phyloP scores from a whole-genome alignment of 495 filamentous ascomycete species.

The Xylaria scruposa region DNA sequence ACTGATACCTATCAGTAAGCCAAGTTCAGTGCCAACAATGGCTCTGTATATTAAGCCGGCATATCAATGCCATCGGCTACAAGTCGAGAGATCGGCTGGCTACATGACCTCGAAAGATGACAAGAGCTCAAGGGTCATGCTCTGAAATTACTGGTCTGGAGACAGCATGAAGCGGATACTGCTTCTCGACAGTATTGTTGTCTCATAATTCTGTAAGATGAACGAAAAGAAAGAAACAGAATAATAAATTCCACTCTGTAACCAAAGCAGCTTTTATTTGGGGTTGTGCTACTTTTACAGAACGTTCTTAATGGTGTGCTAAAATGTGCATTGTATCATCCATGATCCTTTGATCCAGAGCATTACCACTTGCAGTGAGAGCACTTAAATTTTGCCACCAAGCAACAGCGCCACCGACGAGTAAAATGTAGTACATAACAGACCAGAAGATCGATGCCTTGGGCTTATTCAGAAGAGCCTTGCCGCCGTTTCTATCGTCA shows the following conservation, averaged over 20 bases:
- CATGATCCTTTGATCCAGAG: constrained; percentile 37
- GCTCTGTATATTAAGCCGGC: background rate
- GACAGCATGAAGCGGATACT: background rate
- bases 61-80: background rate
- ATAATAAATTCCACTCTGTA: background rate
- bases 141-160: constrained; percentile 11
- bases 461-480: constrained; percentile 2
- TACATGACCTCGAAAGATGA: background rate
- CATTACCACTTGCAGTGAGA: constrained; percentile 69
- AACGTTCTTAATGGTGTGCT: background rate
- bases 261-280: background rate
- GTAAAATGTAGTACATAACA: constrained; percentile 74
- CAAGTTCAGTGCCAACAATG: background rate
- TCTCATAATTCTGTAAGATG: background rate
- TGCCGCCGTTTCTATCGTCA: constrained; percentile 21
- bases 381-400: constrained; percentile 74
- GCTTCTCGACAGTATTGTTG: constrained; percentile 1
- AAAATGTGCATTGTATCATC: background rate
- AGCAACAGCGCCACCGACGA: constrained; percentile 71
- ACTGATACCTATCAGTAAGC: background rate
- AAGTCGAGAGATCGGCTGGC: background rate
- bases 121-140: background rate
- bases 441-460: constrained; percentile 64
- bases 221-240: background rate
- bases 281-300: background rate